These are phyloP conservation scores for Kodamaea jinghongensis DNA, from an alignment of 805 yeast species.

Conservation along the genomic window DNA sequence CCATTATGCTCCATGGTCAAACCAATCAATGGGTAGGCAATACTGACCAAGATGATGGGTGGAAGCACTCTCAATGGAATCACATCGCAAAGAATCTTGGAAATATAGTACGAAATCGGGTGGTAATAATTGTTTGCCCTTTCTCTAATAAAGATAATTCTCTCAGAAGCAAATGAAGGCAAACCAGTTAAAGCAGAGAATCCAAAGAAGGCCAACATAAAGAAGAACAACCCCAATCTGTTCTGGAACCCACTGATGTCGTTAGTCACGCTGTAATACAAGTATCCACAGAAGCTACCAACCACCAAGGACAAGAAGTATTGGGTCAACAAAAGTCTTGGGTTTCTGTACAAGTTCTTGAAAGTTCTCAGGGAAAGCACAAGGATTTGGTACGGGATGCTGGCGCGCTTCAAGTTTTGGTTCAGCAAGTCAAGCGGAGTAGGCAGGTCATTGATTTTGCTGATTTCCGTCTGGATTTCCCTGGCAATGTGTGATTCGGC, in stretches of 20 bases:
- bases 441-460: conserved; percentile 22
- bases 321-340: conserved; percentile 81
- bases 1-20: conserved; percentile 74
- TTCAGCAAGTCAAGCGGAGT: conserved; percentile 24
- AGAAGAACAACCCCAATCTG: conserved; percentile 89
- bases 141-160: conserved; percentile 87
- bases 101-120: conserved; percentile 78
- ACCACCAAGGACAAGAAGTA: conserved; percentile 72
- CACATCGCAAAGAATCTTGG: conserved; percentile 87
- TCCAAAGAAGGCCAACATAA: conserved; percentile 86
- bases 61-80: conserved; percentile 93
- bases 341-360: conserved; percentile 90
- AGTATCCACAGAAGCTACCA: conserved; percentile 80
- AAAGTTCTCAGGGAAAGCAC: conserved; percentile 84
- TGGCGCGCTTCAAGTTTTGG: conserved; percentile 49
- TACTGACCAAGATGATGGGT: conserved; percentile 74
- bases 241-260: conserved; percentile 97
- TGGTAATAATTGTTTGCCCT: conserved; percentile 92
- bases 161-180: conserved; percentile 82
- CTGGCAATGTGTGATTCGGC: conserved; percentile 40
- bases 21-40: conserved; percentile 89
- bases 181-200: conserved; percentile 90
- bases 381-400: conserved; percentile 60
- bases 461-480: conserved; percentile 41
- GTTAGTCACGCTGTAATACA: conserved; percentile 78